phyloP scores from a whole-genome alignment of 1,139 yeast genomes.

The Suhomyces bolitotheri region DNA sequence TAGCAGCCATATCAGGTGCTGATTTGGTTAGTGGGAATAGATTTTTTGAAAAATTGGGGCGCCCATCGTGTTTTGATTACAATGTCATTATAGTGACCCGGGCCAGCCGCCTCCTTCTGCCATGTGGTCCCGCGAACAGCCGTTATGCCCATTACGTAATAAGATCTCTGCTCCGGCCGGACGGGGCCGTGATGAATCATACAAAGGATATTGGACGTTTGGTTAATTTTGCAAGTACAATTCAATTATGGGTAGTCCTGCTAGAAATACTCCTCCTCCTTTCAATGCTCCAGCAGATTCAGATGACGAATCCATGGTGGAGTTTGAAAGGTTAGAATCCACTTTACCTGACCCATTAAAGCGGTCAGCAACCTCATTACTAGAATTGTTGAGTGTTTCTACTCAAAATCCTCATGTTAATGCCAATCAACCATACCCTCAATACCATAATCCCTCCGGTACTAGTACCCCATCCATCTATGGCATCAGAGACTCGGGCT shows the following conservation, averaged over 20 bases:
- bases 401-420: constrained; percentile 9
- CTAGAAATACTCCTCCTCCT: constrained; percentile 12
- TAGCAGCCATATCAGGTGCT: too few species aligned
- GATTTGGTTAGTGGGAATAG: too few species aligned
- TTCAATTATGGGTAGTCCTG: constrained; percentile 5
- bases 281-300: constrained; percentile 17
- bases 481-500: constrained; percentile 12
- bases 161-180: too few species aligned
- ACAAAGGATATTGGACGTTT: too few species aligned
- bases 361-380: constrained; percentile 42
- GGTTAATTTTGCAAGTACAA: too few species aligned
- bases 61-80: too few species aligned
- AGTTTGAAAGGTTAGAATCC: constrained; percentile 48
- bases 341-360: constrained; percentile 47
- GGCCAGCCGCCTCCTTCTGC: too few species aligned
- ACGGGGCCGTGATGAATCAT: too few species aligned
- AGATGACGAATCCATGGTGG: constrained; percentile 29
- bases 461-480: constrained; percentile 12
- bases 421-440: constrained; percentile 3
- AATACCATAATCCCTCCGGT: constrained; percentile 2
- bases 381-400: constrained; percentile 26
- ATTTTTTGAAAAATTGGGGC: too few species aligned
- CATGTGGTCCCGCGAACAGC: too few species aligned
- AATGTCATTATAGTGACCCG: too few species aligned
- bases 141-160: too few species aligned